These are phyloP conservation scores for Malassezia arunalokei DNA, from an alignment of 1,284 basidiomycete species.

Conservation along the genomic window DNA sequence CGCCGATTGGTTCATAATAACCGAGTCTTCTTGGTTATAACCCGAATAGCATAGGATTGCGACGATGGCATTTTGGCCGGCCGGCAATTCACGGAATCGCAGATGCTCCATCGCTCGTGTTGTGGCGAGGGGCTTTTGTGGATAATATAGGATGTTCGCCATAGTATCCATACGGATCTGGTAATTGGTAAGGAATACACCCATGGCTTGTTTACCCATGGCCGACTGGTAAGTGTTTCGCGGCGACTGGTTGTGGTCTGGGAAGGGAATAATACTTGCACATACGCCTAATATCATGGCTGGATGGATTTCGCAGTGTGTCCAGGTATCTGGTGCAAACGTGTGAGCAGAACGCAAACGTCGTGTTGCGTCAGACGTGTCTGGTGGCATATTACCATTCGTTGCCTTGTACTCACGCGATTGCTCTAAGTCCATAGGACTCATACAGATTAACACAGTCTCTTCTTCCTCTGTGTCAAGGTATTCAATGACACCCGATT, in stretches of 20 bases:
- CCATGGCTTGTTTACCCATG: slow-evolving; percentile 99
- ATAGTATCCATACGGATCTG: slow-evolving; percentile 58
- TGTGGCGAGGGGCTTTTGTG: slow-evolving; percentile 94
- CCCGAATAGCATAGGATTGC: slow-evolving; percentile 97
- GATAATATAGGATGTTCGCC: slow-evolving; percentile 89
- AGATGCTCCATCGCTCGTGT: slow-evolving; percentile 98
- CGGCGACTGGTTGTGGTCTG: slow-evolving; percentile 98
- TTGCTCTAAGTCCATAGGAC: slow-evolving; percentile 80
- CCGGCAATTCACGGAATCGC: slow-evolving; percentile 90
- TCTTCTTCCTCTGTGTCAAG: slow-evolving; percentile 98
- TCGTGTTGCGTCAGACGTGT: slow-evolving; percentile 68
- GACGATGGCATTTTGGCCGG: slow-evolving; percentile 94
- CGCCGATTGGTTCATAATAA: slow-evolving; percentile 99
- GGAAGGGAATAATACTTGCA: slow-evolving; percentile 97
- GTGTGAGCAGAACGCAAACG: slow-evolving; percentile 54
- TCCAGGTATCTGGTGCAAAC: slow-evolving; percentile 57
- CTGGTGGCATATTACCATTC: slow-evolving; percentile 53
- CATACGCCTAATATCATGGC: slow-evolving; percentile 98
- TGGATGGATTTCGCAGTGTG: slow-evolving; percentile 98
- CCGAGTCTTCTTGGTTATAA: slow-evolving; percentile 99
- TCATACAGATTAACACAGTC: slow-evolving; percentile 99
- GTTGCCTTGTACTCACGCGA: slow-evolving; percentile 49
- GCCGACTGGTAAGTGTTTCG: slow-evolving; percentile 88
- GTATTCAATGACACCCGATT: slow-evolving; percentile 79
- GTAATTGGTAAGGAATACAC: slow-evolving; percentile 93